Base-by-base conservation (phyloP, 768 basidiomycete genomes). In the Amanita molliuscula region DNA sequence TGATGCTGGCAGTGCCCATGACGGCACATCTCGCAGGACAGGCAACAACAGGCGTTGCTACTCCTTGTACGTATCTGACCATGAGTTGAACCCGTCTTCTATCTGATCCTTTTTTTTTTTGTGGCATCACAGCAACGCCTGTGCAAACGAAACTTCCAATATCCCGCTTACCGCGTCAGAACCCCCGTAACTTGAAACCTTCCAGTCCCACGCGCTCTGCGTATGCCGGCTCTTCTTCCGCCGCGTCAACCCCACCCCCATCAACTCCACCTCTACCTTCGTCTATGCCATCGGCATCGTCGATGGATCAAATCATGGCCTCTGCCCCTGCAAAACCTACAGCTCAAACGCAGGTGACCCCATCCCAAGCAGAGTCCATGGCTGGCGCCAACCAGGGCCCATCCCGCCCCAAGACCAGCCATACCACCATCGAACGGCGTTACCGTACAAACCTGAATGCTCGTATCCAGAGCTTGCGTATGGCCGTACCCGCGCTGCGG, bases 401-500 rank as follows among this genome's bases (percentile, higher is more conserved):
- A 16, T 52, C 65, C 1, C 75, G 83, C 1, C 79, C 83, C n/a
- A 92, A 91, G 67, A 91, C 89, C 0, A 85, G 84, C 56, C 89
- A 92, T 60, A 92, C 89, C 3, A 90, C 88, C 18, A 91, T 92
- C 53, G 89, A 92, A 65, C 77, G 89, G 8, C 77, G 89, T 36
- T 92, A 92, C 63, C 82, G 89, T 50, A 91, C 89, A 1, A 92
- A 92, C 61, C 72, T 92, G 40, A 92, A 92, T 56, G 84, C 88
- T 0, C 83, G 89, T 44, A 91, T 92, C 28, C 84, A 86, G 52
- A 81, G 79, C 47, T 70, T 92, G 43, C 82, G 85, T 53, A 78
- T 81, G 59, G 81, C 89, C 10, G 88, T 92, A 1, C 89, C 89
- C 4, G 89, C 89, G 0, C 74, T 92, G 34, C 83, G 88, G 3